Evolutionary conservation across 2,329 filamentous ascomycete species (phyloP).

Genomic region (Phialocephala subalpina): DNA sequence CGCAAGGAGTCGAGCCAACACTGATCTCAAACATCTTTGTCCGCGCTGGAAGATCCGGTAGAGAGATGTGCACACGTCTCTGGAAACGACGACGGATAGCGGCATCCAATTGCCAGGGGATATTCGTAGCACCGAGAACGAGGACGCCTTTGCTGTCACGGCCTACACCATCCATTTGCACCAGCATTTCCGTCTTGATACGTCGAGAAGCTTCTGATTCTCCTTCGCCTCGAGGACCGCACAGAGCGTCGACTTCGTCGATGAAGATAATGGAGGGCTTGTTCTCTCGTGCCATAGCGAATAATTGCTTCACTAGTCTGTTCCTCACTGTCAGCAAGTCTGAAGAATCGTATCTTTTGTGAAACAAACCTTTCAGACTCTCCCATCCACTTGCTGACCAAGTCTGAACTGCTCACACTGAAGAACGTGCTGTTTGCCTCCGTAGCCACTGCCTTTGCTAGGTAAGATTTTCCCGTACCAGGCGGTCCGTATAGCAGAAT

Average conservation of each 20-base stretch:
- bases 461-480: conserved; percentile 96
- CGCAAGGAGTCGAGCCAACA: conserved; percentile 91
- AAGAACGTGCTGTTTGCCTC: conserved; percentile 99
- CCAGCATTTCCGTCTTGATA: conserved; percentile 98
- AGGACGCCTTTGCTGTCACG: conserved; percentile 94
- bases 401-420: conserved; percentile 94
- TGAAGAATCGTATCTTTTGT: not conserved
- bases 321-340: conserved; percentile 19
- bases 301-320: conserved; percentile 88
- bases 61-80: conserved; percentile 90
- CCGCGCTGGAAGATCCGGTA: conserved; percentile 86
- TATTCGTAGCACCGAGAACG: conserved; percentile 96
- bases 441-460: conserved; percentile 96
- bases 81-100: conserved; percentile 97
- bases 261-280: conserved; percentile 99
- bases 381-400: conserved; percentile 99
- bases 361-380: conserved; percentile 88
- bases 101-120: conserved; percentile 97
- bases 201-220: conserved; percentile 96
- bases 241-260: conserved; percentile 96
- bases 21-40: conserved; percentile 86
- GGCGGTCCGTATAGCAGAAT: conserved; percentile 96
- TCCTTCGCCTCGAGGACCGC: conserved; percentile 90
- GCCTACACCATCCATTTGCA: conserved; percentile 99
- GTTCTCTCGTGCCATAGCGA: conserved; percentile 97